phyloP scores from a whole-genome alignment of 129 eudicot genomes.

The Arctium lappa region DNA sequence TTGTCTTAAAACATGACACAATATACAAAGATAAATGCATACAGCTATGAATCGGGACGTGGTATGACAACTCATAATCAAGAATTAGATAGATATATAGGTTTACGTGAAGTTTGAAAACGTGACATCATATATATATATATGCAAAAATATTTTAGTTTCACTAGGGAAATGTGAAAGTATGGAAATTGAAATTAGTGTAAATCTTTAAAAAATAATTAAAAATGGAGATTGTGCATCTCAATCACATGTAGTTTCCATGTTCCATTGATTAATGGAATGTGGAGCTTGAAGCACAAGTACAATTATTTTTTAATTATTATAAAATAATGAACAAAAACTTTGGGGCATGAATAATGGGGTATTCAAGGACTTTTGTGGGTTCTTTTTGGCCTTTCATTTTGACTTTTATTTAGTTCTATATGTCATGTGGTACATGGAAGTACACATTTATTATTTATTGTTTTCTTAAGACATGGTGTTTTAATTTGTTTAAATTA shows the following conservation, averaged over 20 bases:
- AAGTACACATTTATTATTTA: constrained; percentile 25
- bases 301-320: constrained; percentile 4
- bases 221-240: constrained; percentile 24
- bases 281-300: constrained; percentile 15
- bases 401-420: constrained; percentile 24
- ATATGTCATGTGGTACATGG: constrained; percentile 29
- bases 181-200: constrained; percentile 13
- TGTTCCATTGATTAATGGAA: constrained; percentile 31
- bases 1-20: constrained; percentile 12
- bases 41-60: constrained; percentile 17
- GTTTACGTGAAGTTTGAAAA: background rate
- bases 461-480: constrained; percentile 1
- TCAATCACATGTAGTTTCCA: constrained; percentile 40
- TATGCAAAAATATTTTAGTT: background rate
- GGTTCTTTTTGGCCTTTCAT: constrained; percentile 6
- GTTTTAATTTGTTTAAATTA: background rate
- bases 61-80: constrained; percentile 10
- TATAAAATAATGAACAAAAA: constrained; percentile 19
- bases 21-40: constrained; percentile 4
- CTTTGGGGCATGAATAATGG: constrained; percentile 25
- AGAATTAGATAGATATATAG: constrained; percentile 14
- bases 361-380: constrained; percentile 24
- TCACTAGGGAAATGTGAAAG: background rate
- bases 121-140: constrained; percentile 25
- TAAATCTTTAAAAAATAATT: constrained; percentile 20